Conservation (phyloP, 1,139 yeast genomes). For the Eremothecium sinecaudum region DNA sequence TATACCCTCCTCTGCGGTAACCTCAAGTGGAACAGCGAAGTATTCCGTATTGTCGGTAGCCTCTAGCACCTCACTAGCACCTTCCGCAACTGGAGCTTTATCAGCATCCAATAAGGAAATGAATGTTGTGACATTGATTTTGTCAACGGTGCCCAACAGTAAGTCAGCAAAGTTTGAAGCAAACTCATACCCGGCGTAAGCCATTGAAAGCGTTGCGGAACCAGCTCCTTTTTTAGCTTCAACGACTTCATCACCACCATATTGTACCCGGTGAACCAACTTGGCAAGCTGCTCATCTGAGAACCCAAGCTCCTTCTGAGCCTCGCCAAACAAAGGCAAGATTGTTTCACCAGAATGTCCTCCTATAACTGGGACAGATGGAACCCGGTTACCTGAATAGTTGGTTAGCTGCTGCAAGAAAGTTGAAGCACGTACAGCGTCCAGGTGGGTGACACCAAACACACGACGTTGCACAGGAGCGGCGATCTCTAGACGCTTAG, state of each 20-base stretch:
- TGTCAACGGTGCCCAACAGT: constrained; percentile 24
- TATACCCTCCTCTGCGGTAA: constrained; percentile 47
- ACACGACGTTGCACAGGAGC: constrained; percentile 55
- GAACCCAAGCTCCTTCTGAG: constrained; percentile 56
- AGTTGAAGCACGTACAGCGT: constrained; percentile 81
- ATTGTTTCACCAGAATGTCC: constrained; percentile 96
- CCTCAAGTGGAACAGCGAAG: constrained; percentile 57
- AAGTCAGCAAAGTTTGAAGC: constrained; percentile 54
- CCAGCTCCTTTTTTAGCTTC: constrained; percentile 93
- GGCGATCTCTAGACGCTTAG: constrained; percentile 40
- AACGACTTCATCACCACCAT: constrained; percentile 96
- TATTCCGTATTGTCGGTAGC: constrained; percentile 37
- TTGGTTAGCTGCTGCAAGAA: constrained; percentile 51
- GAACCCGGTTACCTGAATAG: constrained; percentile 34
- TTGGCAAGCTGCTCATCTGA: constrained; percentile 49
- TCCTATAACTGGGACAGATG: constrained; percentile 73
- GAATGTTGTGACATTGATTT: constrained; percentile 21
- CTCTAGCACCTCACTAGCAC: constrained; percentile 19
- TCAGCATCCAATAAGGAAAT: constrained; percentile 17
- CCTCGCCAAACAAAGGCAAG: constrained; percentile 71
- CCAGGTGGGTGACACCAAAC: constrained; percentile 90
- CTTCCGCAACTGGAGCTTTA: constrained; percentile 34
- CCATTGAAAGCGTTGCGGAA: constrained; percentile 93
- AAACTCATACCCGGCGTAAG: constrained; percentile 85
- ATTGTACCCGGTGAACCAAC: constrained; percentile 80